Percentiles rank a stretch among this genome's conserved stretches.
phyloP scores from a whole-genome alignment of 257 asterid species.

The Thymus mandschuricus region DNA sequence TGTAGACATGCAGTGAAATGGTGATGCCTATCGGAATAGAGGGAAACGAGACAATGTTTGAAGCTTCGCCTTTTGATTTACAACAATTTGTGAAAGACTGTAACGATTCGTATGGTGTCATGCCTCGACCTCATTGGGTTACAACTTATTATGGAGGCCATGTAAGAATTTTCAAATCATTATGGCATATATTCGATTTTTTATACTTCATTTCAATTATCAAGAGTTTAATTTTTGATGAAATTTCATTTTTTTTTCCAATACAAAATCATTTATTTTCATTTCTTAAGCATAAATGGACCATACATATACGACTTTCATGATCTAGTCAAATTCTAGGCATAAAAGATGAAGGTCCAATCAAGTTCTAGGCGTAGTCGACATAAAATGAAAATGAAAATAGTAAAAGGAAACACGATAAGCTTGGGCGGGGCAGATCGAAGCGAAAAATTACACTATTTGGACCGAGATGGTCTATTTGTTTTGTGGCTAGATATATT shows the following conservation, averaged over 20 bases:
- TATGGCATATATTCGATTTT: neutral
- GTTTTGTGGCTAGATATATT: too few species aligned
- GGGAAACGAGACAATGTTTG: conserved; percentile 44
- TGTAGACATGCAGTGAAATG: conserved; percentile 57
- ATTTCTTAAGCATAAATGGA: neutral
- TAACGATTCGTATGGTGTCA: conserved; percentile 34
- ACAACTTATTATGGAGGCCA: conserved; percentile 60
- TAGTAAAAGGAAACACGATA: too few species aligned
- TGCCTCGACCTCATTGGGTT: conserved; percentile 57
- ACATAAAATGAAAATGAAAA: too few species aligned
- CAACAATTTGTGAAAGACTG: conserved; percentile 29
- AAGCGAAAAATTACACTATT: too few species aligned
- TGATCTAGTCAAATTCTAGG: too few species aligned
- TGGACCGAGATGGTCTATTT: too few species aligned
- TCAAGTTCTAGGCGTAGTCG: too few species aligned
- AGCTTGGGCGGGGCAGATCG: too few species aligned
- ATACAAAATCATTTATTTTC: neutral
- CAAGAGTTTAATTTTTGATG: too few species aligned
- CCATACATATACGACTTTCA: too few species aligned
- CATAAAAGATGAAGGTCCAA: too few species aligned
- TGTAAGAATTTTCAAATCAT: conserved; percentile 30
- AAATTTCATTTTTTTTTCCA: too few species aligned
- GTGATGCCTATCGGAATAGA: conserved; percentile 55
- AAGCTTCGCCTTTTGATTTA: conserved; percentile 35
- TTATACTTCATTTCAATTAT: neutral